Evolutionary conservation across 2,329 filamentous ascomycete species (phyloP).

Genomic region (Xylaria sp.): DNA sequence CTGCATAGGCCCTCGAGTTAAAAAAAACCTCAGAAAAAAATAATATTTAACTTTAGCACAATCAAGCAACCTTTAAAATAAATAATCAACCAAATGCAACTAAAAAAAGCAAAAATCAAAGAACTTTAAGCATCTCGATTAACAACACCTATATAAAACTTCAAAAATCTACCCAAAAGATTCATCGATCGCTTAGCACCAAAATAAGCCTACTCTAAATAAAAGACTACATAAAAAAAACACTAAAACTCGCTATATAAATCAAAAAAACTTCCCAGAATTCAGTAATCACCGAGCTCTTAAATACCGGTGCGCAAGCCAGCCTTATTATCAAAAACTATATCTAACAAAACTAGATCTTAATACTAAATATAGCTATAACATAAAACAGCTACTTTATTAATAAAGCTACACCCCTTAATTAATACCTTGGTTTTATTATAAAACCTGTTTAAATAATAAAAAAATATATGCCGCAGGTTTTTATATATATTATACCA

Average conservation of each 20-base stretch:
- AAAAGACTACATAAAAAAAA: not conserved
- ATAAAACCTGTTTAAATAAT: not conserved
- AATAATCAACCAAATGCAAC: not conserved
- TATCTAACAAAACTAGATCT: not conserved
- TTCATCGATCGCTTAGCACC: not conserved
- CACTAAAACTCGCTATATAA: not conserved
- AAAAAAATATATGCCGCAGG: not conserved
- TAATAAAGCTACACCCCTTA: not conserved
- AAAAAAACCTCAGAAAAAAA: not conserved
- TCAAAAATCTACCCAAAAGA: not conserved
- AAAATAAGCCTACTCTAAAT: not conserved
- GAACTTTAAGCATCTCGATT: not conserved
- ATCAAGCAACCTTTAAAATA: not conserved
- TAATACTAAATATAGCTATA: not conserved
- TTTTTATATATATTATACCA: slow-evolving; percentile 1
- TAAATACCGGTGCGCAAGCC: not conserved
- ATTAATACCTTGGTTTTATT: not conserved
- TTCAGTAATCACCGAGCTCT: not conserved
- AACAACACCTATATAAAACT: not conserved
- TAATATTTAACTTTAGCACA: not conserved
- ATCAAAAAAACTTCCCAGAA: not conserved
- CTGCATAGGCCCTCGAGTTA: not conserved
- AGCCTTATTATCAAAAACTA: not conserved
- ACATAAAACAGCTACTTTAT: not conserved
- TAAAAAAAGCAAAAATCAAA: not conserved